Base-by-base conservation (phyloP, 2,329 filamentous ascomycete species). In the Phaeosphaeria sp. region DNA sequence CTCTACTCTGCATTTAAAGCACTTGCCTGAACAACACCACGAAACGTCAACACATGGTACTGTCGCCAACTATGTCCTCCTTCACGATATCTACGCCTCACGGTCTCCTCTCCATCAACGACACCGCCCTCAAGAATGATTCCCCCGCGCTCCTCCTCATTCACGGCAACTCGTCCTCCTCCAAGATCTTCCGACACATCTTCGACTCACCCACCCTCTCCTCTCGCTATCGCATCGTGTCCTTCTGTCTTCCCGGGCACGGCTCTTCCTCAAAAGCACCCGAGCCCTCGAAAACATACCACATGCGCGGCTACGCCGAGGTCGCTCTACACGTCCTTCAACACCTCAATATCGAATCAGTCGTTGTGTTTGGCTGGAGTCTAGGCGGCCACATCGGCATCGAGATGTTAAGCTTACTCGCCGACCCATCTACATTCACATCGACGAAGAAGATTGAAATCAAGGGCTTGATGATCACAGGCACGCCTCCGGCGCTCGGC, bases 191-290 rank as follows among this genome's bases (percentile, higher is more conserved):
- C 55, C 53, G 56, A 17, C 71, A 67, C 47, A 65, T 76, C 42
- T 49, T 73, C 51, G 33, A 57, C 7, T 64, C 56, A 8, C 27
- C 58, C 0, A 21, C 49, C 8, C 51, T 72, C 25, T 58, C 57
- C 1, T 15, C 51, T n/a, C 25, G 27, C 1, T 63, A 64, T 55
- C 68, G 67, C 44, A 49, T 73, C 49, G 52, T 77, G 9, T 52
- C 73, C 9, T 67, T 76, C 53, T 73, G 75, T 55, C 69, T 76
- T 40, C 75, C 74, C 24, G 74, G 75, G 57, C 75, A 77, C 50
- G 74, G 75, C 50, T 59, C 64, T 13, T 66, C 60, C 33, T 63
- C 56, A 48, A 66, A 76, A 39, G 71, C 74, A 9, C 63, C 65
- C 2, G 48, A 69, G 33, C 69, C 72, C 0, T 45, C 60, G 2